phyloP scores from a whole-genome alignment of 129 eudicot genomes.

The Escallonia herrerae region DNA sequence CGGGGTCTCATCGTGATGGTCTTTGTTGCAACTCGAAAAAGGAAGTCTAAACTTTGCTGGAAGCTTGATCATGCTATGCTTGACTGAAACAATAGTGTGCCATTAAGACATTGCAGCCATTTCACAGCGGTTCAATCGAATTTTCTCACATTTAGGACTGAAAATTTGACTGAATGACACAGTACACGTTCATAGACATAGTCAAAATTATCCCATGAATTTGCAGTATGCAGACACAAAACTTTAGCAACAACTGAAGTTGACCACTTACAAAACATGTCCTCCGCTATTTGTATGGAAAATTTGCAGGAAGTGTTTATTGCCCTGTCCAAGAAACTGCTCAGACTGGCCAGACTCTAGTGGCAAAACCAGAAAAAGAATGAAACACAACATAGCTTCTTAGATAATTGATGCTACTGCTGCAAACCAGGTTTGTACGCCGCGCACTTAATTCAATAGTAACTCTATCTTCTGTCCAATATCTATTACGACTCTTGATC shows the following conservation, averaged over 20 bases:
- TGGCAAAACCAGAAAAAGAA: constrained; percentile 13
- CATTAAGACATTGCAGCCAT: too few species aligned
- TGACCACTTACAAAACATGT: not conserved
- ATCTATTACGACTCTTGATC: constrained; percentile 1
- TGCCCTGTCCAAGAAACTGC: constrained; percentile 21
- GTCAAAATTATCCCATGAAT: too few species aligned
- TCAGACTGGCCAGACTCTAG: constrained; percentile 7
- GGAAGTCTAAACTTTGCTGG: too few species aligned
- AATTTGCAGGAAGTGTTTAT: constrained; percentile 20
- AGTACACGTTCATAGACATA: too few species aligned
- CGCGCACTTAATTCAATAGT: too few species aligned
- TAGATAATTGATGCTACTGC: constrained; percentile 16
- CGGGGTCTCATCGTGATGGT: too few species aligned
- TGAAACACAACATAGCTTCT: constrained; percentile 20
- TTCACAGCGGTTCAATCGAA: too few species aligned
- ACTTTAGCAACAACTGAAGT: not conserved
- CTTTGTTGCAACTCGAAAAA: too few species aligned
- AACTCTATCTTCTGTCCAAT: constrained; percentile 6
- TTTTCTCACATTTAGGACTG: too few species aligned
- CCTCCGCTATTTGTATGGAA: not conserved
- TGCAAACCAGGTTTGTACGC: constrained; percentile 23
- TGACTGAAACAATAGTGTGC: too few species aligned
- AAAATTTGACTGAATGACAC: too few species aligned
- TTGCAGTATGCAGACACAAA: not conserved
- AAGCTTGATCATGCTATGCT: too few species aligned